phyloP scores from a whole-genome alignment of 345 rosid genomes.

The Litchi chinensis region DNA sequence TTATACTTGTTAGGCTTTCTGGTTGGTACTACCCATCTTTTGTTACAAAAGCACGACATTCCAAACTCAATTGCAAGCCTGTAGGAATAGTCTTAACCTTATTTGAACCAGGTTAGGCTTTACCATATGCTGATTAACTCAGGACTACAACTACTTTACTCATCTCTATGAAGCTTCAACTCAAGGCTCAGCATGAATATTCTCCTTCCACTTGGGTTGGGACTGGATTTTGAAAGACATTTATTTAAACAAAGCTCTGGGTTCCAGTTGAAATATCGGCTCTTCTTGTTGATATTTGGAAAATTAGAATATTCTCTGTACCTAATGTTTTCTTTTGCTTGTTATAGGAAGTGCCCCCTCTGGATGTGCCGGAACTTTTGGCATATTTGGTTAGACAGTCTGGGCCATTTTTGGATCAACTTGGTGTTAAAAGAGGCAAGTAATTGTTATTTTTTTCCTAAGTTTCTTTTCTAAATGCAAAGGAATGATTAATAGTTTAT shows the following conservation, averaged over 20 bases:
- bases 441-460: not conserved
- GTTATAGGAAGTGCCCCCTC: constrained; percentile 74
- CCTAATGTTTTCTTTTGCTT: constrained; percentile 18
- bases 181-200: not conserved
- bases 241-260: not conserved
- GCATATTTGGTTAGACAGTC: constrained; percentile 92
- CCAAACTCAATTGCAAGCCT: not conserved
- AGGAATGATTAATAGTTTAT: not conserved
- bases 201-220: not conserved
- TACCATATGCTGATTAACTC: not conserved
- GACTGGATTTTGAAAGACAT: not conserved
- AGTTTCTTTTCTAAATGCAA: constrained; percentile 5
- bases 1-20: not conserved
- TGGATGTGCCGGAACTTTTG: constrained; percentile 87
- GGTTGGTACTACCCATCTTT: not conserved
- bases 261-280: not conserved
- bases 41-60: not conserved
- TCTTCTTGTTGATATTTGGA: not conserved
- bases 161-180: not conserved
- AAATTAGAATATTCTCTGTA: not conserved
- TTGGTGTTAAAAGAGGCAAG: constrained; percentile 82
- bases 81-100: not conserved
- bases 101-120: not conserved
- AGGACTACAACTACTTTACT: not conserved
- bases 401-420: constrained; percentile 87